A percentile compares a stretch with the other conserved stretches of the same genome.
Conservation (phyloP, 1,284 basidiomycete genomes). For the Cystobasidium pallidum region DNA sequence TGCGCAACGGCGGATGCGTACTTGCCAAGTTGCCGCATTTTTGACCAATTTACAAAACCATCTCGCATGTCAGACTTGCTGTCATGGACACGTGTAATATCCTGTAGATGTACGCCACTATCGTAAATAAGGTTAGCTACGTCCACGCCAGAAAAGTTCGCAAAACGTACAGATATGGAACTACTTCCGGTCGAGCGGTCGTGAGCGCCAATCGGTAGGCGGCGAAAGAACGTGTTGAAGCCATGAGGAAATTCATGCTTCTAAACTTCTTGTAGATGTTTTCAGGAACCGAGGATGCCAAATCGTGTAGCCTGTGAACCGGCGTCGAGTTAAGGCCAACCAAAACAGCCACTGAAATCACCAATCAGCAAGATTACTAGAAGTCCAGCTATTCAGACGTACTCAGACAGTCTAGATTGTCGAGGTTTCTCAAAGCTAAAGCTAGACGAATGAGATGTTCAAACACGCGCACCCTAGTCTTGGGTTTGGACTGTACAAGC, state of each 20-base stretch:
- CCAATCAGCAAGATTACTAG: neutral
- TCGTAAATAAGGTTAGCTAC: neutral
- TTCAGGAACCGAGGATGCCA: slow-evolving; percentile 48
- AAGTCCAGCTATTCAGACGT: neutral
- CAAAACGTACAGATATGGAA: slow-evolving; percentile 54
- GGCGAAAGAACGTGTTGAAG: slow-evolving; percentile 50
- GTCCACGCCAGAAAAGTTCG: neutral
- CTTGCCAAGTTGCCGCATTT: slow-evolving; percentile 52
- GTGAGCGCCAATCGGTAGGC: slow-evolving; percentile 54
- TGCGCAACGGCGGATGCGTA: slow-evolving; percentile 52
- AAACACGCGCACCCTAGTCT: slow-evolving; percentile 49
- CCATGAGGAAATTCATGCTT: slow-evolving; percentile 54
- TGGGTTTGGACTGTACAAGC: slow-evolving; percentile 52
- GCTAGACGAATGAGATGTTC: slow-evolving; percentile 54
- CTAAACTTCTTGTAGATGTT: slow-evolving; percentile 52
- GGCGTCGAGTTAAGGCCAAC: slow-evolving; percentile 54
- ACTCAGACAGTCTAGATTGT: slow-evolving; percentile 54
- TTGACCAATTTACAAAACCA: slow-evolving; percentile 55
- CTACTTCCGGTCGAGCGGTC: slow-evolving; percentile 50
- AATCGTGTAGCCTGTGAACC: slow-evolving; percentile 52
- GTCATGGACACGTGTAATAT: slow-evolving; percentile 53
- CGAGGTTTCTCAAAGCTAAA: slow-evolving; percentile 50
- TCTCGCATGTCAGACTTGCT: slow-evolving; percentile 53
- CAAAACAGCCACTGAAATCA: slow-evolving; percentile 51
- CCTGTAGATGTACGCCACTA: slow-evolving; percentile 55